Base-by-base conservation (phyloP, 768 basidiomycete genomes). In the Tubosaeta brunneosetosa region DNA sequence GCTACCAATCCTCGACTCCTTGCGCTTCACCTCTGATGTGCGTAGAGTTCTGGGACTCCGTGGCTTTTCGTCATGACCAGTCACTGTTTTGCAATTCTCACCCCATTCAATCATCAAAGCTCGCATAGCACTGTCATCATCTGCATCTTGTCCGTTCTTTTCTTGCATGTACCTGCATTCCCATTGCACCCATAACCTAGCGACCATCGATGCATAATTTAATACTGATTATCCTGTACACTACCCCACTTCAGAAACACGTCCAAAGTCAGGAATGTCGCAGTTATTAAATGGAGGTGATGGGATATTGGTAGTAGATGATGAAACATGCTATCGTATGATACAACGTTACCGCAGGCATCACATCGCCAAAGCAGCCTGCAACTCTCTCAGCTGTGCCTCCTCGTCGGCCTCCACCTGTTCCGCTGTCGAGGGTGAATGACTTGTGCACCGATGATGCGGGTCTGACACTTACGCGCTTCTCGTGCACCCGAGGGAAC, bases 1-100 rank as follows among this genome's bases (percentile, higher is more conserved):
- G 47, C 74, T 99, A 25, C 97, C 97, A 17, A 86, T 99, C 49
- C 82, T 99, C 49, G 97, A 99, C 70, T 95, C 93, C 44, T 73
- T 99, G 56, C 82, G 97, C 34, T 99, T 99, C 72, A 97, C 94
- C 11, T 86, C 84, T 52, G 97, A 99, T 68, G 97, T 99, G 38
- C 83, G 97, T 59, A 82, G 88, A 58, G 88, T 98, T 22, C 78
- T 99, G 46, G 94, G 95, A 34, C 77, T 88, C 44, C 78, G 78
- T 52, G 79, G 78, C 34, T 79, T 77, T 58, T 76, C 72, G 60
- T 77, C 69, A 48, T 71, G 59, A 62, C 38, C 32, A 14, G 44
- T 47, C 33, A 19, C 52, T 49, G 42, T 29, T 46, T 55, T 50
- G 33, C 47, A 46, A 47, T 34, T 38, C 45, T 41, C 50, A 42